Evolutionary conservation across 2,329 filamentous ascomycete genomes (phyloP).

Genomic region (Aspergillus udagawae): DNA sequence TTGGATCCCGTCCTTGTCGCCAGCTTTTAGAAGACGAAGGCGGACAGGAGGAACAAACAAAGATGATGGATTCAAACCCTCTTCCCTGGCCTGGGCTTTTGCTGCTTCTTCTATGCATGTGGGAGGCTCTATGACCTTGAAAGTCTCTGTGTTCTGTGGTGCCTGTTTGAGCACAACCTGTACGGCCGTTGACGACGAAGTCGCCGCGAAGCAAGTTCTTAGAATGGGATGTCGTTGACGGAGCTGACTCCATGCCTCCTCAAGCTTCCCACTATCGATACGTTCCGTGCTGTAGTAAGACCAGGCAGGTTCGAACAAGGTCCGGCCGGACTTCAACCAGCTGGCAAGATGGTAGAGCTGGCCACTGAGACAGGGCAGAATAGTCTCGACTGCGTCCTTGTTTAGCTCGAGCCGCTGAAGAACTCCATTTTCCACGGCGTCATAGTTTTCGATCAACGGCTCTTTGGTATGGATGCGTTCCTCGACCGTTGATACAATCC

Average conservation of each 20-base stretch:
- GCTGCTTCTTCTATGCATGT: constrained; percentile 11
- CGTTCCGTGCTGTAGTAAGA: constrained; percentile 21
- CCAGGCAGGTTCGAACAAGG: constrained; percentile 29
- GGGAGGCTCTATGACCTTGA: constrained; percentile 18
- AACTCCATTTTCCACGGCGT: constrained; percentile 8
- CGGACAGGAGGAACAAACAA: constrained; percentile 29
- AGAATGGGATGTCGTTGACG: constrained; percentile 30
- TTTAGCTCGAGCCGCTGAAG: constrained; percentile 12
- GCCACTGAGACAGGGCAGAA: constrained; percentile 30
- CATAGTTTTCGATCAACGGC: constrained; percentile 11
- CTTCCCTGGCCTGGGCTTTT: constrained; percentile 17
- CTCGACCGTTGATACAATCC: constrained; percentile 11
- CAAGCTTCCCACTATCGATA: constrained; percentile 22
- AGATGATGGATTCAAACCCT: constrained; percentile 24
- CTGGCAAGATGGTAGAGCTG: constrained; percentile 30
- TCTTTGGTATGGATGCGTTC: not conserved
- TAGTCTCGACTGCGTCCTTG: constrained; percentile 20
- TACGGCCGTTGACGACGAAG: constrained; percentile 19
- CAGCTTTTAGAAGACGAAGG: constrained; percentile 24
- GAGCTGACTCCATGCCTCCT: constrained; percentile 27
- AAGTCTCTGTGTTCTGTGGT: constrained; percentile 12
- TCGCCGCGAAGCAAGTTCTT: constrained; percentile 31
- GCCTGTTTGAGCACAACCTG: constrained; percentile 29
- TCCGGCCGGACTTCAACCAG: constrained; percentile 31
- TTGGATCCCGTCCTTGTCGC: constrained; percentile 26